phyloP scores from a whole-genome alignment of 768 basidiomycete species.

The Leccinum pellstonianum region DNA sequence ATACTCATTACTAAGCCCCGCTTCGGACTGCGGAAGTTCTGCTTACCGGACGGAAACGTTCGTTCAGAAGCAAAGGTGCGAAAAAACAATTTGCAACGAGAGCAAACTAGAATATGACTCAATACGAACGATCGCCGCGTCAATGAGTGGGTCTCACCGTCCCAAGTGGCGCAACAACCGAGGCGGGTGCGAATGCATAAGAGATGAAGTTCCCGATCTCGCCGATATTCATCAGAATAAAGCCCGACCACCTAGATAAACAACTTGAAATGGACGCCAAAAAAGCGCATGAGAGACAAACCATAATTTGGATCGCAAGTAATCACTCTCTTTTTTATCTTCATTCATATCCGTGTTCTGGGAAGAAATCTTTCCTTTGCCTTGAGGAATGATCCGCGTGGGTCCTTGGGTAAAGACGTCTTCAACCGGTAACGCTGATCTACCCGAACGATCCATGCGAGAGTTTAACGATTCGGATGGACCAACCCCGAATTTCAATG shows the following conservation, averaged over 20 bases:
- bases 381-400: conserved; percentile 4
- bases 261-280: not conserved
- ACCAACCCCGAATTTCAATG: conserved; percentile 7
- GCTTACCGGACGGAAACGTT: conserved; percentile 75
- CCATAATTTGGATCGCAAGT: conserved; percentile 86
- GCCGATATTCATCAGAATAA: conserved; percentile 86
- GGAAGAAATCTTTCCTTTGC: conserved; percentile 13
- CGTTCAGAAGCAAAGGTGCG: conserved; percentile 79
- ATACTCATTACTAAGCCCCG: conserved; percentile 14
- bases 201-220: conserved; percentile 90
- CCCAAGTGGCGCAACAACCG: conserved; percentile 94
- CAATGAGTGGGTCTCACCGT: conserved; percentile 54
- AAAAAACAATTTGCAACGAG: conserved; percentile 95
- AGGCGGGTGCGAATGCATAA: conserved; percentile 87
- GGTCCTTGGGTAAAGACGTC: conserved; percentile 33
- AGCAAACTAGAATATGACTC: conserved; percentile 57
- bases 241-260: conserved; percentile 78
- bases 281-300: conserved; percentile 32
- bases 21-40: conserved; percentile 7
- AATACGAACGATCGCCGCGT: not conserved
- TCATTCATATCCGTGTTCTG: conserved; percentile 18
- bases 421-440: conserved; percentile 37
- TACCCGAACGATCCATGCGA: conserved; percentile 3
- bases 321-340: conserved; percentile 62
- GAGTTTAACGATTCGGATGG: conserved; percentile 4